These are phyloP conservation scores for Phytophthora citrophthora DNA, from an alignment of 352 stramenopile genomes.

Conservation along the genomic window DNA sequence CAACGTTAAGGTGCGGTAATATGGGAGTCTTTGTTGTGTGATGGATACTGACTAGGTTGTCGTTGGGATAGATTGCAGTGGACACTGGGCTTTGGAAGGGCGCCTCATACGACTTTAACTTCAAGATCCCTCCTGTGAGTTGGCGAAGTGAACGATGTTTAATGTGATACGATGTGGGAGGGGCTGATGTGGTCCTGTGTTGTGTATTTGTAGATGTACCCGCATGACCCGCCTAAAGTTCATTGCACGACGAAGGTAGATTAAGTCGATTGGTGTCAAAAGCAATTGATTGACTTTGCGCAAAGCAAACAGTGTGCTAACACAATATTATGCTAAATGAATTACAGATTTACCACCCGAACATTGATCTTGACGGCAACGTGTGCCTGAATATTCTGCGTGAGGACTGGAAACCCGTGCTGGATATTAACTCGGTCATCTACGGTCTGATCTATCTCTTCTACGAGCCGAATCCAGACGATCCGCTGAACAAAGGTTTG, in stretches of 20 bases:
- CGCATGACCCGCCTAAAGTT: conserved; percentile 98
- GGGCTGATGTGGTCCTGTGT: conserved; percentile 5
- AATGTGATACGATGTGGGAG: neutral
- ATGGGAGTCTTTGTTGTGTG: neutral
- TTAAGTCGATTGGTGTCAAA: neutral
- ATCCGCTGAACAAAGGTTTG: conserved; percentile 95
- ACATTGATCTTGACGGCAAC: conserved; percentile 98
- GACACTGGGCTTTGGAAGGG: conserved; percentile 98
- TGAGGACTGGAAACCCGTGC: conserved; percentile 98
- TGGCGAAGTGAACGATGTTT: neutral
- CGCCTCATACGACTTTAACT: conserved; percentile 97
- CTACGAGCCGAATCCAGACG: conserved; percentile 99
- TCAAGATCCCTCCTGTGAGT: conserved; percentile 95
- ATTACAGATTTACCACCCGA: conserved; percentile 97
- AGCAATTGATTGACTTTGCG: conserved; percentile 2
- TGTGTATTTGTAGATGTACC: conserved; percentile 79
- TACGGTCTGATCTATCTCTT: conserved; percentile 99
- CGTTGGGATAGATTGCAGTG: conserved; percentile 78
- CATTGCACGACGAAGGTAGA: conserved; percentile 94
- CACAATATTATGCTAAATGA: neutral
- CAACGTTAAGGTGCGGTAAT: conserved; percentile 73
- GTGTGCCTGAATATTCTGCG: conserved; percentile 98
- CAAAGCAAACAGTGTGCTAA: neutral
- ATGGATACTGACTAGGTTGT: conserved; percentile 2
- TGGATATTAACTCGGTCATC: conserved; percentile 99